A percentile compares a stretch with the other conserved stretches of the same genome.
These are phyloP conservation scores for Alternaria triticimaculans DNA, from an alignment of 2,329 filamentous ascomycete genomes.

Conservation along the genomic window DNA sequence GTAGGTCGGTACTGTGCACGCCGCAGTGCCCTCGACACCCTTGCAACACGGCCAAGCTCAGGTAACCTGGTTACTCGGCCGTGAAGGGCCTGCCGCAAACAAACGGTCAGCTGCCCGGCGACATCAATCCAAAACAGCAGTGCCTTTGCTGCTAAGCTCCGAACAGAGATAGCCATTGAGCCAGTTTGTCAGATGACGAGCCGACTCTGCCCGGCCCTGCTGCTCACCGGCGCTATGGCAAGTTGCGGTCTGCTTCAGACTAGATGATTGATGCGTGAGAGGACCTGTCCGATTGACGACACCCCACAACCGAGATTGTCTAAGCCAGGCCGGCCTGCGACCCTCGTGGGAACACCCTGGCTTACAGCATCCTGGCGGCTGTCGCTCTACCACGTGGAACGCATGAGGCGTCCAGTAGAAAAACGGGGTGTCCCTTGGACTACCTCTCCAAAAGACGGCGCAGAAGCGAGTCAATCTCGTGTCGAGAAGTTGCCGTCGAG, in stretches of 20 bases:
- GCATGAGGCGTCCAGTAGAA: conserved; percentile 16
- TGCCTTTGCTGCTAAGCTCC: conserved; percentile 14
- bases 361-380: conserved; percentile 6
- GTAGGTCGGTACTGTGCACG: conserved; percentile 11
- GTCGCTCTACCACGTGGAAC: conserved; percentile 25
- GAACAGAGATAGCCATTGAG: conserved; percentile 8
- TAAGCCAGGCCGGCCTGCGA: conserved; percentile 8
- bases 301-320: conserved; percentile 22
- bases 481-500: conserved; percentile 23
- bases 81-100: conserved; percentile 10
- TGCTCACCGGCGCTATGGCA: conserved; percentile 25
- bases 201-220: conserved; percentile 27
- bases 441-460: neutral
- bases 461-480: conserved; percentile 16
- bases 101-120: conserved; percentile 26
- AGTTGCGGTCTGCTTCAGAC: conserved; percentile 28
- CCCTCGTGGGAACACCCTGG: conserved; percentile 17
- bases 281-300: conserved; percentile 18
- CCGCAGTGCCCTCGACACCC: conserved; percentile 11
- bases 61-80: conserved; percentile 12
- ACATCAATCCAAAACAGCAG: conserved; percentile 22
- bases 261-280: conserved; percentile 10
- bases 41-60: conserved; percentile 20
- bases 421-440: neutral
- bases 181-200: conserved; percentile 19